phyloP scores from a whole-genome alignment of 176 grass and related monocot species.

The bread wheat (Triticum aestivum) region IWGSC_CS_RefSeq_v2.1 NC_057797.1:716584262-716584761 shows the following conservation, averaged over 20 bases:
- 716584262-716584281: conserved; percentile 1
- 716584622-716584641: conserved; percentile 5
- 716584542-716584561: not conserved
- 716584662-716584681: not conserved
- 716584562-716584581: not conserved
- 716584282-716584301: not conserved
- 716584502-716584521: not conserved
- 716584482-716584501: not conserved
- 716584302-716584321: not conserved
- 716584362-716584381: not conserved
- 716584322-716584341: not conserved
- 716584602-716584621: not conserved
- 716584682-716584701: conserved; percentile 9
- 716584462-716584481: conserved; percentile 8
- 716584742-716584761: not conserved
- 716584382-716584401: not conserved
- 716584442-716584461: conserved; percentile 18
- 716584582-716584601: not conserved
- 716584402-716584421: not conserved
- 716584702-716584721: not conserved
- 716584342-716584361: not conserved
- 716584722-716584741: not conserved
- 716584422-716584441: not conserved
- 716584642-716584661: not conserved
- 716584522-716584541: not conserved